Conservation (phyloP, 1,284 basidiomycete genomes). For the Ganoderma lucidum region DNA sequence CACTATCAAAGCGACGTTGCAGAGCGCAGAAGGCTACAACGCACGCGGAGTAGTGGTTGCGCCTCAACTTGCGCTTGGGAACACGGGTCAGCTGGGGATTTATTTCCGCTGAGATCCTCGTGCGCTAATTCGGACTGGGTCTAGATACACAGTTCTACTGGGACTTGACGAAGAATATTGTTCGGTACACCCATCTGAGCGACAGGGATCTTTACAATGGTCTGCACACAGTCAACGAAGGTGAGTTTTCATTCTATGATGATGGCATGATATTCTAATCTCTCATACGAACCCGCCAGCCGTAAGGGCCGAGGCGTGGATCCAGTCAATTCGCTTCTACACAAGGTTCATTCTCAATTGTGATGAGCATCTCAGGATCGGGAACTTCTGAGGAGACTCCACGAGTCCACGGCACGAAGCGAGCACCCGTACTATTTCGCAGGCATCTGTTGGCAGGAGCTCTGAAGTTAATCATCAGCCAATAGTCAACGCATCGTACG, state of each 20-base stretch:
- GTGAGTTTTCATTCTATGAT: constrained; percentile 14
- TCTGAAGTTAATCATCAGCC: not conserved
- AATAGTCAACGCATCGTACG: not conserved
- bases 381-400: not conserved
- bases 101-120: too few relatives aligned
- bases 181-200: constrained; percentile 50
- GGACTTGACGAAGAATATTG: constrained; percentile 52
- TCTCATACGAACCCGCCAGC: constrained; percentile 19
- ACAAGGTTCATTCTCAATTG: constrained; percentile 40
- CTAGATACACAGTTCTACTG: constrained; percentile 54
- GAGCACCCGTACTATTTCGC: not conserved
- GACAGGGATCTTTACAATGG: constrained; percentile 30
- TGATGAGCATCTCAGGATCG: constrained; percentile 32
- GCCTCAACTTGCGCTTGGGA: constrained; percentile 49
- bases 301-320: constrained; percentile 31
- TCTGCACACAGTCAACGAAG: constrained; percentile 62
- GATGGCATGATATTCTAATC: not conserved
- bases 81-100: constrained; percentile 32
- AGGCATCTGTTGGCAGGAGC: not conserved
- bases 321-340: constrained; percentile 38
- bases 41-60: constrained; percentile 47
- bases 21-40: constrained; percentile 32
- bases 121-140: not conserved
- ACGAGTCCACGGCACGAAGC: not conserved
- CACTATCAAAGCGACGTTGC: constrained; percentile 53